Evolutionary conservation across 495 filamentous ascomycete genomes (phyloP).

Genomic region (Halenospora varia): DNA sequence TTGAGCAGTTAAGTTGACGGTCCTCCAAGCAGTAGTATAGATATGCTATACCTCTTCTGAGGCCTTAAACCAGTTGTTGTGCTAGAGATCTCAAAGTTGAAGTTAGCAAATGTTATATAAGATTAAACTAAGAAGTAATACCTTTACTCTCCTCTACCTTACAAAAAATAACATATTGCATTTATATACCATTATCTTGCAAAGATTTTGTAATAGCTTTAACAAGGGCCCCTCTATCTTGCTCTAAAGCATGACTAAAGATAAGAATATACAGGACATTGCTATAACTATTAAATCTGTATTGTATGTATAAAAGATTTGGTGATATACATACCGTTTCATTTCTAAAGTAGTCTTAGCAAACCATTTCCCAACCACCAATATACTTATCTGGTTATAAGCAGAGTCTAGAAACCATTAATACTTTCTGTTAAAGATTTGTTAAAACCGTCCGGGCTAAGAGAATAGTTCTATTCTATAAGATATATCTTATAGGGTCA

Average conservation of each 20-base stretch:
- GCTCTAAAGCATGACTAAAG: constrained; percentile 2
- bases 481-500: constrained; percentile 25
- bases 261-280: not conserved
- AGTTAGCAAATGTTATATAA: not conserved
- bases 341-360: constrained; percentile 15
- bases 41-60: not conserved
- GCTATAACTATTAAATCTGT: not conserved
- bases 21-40: not conserved
- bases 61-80: not conserved
- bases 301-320: constrained; percentile 12
- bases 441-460: constrained; percentile 42
- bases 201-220: not conserved
- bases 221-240: not conserved
- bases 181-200: not conserved
- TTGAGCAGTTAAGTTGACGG: constrained; percentile 20
- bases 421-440: constrained; percentile 24
- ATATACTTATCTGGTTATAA: constrained; percentile 42
- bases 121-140: not conserved
- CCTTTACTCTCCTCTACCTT: constrained; percentile 8
- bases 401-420: constrained; percentile 46
- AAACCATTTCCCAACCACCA: constrained; percentile 40
- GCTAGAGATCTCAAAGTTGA: not conserved
- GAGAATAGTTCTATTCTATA: constrained; percentile 31
- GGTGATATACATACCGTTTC: constrained; percentile 21
- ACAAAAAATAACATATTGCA: constrained; percentile 13